Conservation (phyloP, 179 eudicot genomes). For the Spergularia azorica region DNA sequence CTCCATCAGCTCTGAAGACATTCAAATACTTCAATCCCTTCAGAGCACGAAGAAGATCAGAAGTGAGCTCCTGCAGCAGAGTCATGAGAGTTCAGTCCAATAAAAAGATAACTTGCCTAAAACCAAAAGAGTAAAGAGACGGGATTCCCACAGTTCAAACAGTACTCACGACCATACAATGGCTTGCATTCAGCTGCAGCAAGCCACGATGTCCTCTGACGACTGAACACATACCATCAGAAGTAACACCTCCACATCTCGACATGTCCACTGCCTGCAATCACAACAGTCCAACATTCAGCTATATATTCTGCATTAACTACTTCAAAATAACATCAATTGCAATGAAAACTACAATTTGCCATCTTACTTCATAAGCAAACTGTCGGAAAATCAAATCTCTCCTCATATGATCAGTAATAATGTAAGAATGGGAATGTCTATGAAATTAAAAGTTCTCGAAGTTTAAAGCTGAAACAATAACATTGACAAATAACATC, state of each 20-base stretch:
- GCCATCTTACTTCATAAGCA: background rate
- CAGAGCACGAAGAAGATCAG: slow-evolving; percentile 35
- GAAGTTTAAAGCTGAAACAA: too few species aligned
- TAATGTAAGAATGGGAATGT: too few species aligned
- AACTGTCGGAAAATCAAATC: too few species aligned
- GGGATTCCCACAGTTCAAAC: slow-evolving; percentile 34
- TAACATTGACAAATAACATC: too few species aligned
- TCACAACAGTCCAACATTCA: background rate
- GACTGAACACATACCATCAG: slow-evolving; percentile 51
- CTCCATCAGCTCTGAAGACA: slow-evolving; percentile 59
- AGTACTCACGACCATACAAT: slow-evolving; percentile 72
- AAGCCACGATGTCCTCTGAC: slow-evolving; percentile 50
- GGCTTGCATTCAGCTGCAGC: slow-evolving; percentile 54
- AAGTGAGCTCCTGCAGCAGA: slow-evolving; percentile 56
- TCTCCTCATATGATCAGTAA: too few species aligned
- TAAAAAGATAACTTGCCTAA: background rate
- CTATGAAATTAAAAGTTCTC: too few species aligned
- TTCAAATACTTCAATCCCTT: slow-evolving; percentile 47
- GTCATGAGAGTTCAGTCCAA: background rate
- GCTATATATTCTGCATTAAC: background rate
- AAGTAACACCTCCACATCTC: slow-evolving; percentile 61
- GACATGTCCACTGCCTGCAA: slow-evolving; percentile 66
- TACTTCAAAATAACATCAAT: background rate
- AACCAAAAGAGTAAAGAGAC: slow-evolving; percentile 1
- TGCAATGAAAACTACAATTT: background rate